Evolutionary conservation across 805 yeast species (phyloP), one percentile per base, ranked within the genome.

Genomic region (Naumovozyma baii): DNA sequence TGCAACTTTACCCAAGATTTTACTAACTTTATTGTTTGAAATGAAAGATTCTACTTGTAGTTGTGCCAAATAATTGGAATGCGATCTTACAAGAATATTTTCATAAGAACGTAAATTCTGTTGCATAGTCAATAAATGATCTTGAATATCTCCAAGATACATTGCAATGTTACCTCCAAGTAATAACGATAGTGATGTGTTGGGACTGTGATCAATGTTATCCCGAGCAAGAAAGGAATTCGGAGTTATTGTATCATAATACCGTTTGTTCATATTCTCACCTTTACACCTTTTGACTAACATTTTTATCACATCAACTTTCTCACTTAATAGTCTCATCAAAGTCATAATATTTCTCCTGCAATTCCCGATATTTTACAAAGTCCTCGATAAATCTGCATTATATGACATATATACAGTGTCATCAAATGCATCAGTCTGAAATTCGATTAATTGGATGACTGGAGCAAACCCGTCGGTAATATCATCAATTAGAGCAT

Each of bases 271-370:
- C 40, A 61, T 64, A 3, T 55, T 59, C 35, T 67, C 70, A 63
- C 87, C 96, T 53, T 82, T 88, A 61, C 96, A 87, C 52, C 97
- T 73, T 60, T 90, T 90, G 29, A 95, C 92, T 67, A 90, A 86
- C 94, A 87, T 88, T 51, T 83, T 83, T 54, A 90, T 83, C 39
- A 90, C 97, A 61, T 90, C 97, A 0, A 96, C 96, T 59, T 90
- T 90, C 47, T 95, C 95, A 31, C 90, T 78, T 38, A 90, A 69
- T 46, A 90, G 67, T 53, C 97, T 73, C 83, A 88, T 79, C 54
- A 90, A 63, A 1, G 94, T 81, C 96, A 90, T 90, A 25, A 87
- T 94, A 55, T 82, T 83, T 47, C 90, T 73, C 61, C 97, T 75
- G 8, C 94, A 77, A 57, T 85, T 88, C 42, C 96, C 96, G 49